A percentile compares a stretch with the other conserved stretches of the same genome.
Conservation (phyloP, 768 basidiomycete species). For the Amanita polypyramis region DNA sequence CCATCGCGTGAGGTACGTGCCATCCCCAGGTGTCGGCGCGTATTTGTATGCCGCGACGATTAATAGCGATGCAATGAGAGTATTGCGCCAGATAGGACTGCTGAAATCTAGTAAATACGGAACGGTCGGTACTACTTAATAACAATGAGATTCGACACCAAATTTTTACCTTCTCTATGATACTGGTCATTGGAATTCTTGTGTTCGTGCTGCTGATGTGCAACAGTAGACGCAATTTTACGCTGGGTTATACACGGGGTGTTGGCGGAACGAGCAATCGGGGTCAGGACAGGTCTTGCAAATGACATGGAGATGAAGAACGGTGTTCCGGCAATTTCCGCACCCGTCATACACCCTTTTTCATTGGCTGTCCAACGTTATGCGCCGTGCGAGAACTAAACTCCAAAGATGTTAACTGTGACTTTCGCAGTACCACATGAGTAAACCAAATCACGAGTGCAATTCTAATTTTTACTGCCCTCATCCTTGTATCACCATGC, state of each 20-base stretch:
- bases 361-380: no score
- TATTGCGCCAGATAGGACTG: slow-evolving; percentile 59
- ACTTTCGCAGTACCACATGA: neutral
- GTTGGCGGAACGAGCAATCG: slow-evolving; percentile 22
- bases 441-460: neutral
- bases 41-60: slow-evolving; percentile 55
- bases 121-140: neutral
- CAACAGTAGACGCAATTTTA: slow-evolving; percentile 34
- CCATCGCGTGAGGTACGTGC: slow-evolving; percentile 57
- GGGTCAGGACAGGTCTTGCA: slow-evolving; percentile 24
- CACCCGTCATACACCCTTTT: no score
- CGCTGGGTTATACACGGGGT: slow-evolving; percentile 22
- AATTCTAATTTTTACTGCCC: neutral
- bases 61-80: slow-evolving; percentile 37
- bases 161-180: slow-evolving; percentile 45
- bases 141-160: neutral
- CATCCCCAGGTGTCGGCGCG: slow-evolving; percentile 50
- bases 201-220: slow-evolving; percentile 24
- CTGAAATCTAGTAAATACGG: slow-evolving; percentile 42
- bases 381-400: no score
- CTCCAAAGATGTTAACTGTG: no score
- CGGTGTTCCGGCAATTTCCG: slow-evolving; percentile 5
- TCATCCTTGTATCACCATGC: neutral
- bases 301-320: slow-evolving; percentile 27
- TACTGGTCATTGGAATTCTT: slow-evolving; percentile 17